phyloP scores from a whole-genome alignment of 495 filamentous ascomycete species.

The Delitschia confertaspora region DNA sequence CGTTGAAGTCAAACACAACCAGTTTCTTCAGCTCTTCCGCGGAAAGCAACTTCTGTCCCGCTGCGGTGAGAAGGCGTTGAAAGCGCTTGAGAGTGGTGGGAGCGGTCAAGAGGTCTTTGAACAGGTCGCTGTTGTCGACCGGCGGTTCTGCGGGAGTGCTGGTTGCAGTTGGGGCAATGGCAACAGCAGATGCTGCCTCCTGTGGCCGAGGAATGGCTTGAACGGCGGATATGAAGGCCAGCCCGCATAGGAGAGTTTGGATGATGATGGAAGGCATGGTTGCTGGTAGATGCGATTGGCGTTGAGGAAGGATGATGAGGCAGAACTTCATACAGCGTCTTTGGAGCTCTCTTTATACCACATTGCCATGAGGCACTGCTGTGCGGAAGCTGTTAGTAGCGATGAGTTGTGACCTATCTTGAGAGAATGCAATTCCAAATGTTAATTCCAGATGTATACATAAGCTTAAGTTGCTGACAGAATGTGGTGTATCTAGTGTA shows the following conservation, averaged over 20 bases:
- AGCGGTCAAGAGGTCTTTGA: conserved; percentile 5
- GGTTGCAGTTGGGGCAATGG: conserved; percentile 1
- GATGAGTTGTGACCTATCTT: conserved; percentile 1
- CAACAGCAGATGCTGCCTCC: background rate
- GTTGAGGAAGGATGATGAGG: background rate
- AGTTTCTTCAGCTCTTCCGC: conserved; percentile 11
- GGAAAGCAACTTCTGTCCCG: conserved; percentile 13
- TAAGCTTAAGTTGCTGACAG: conserved; percentile 13
- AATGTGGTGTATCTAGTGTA: too few species aligned
- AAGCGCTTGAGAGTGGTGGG: conserved; percentile 24
- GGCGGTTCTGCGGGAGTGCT: background rate
- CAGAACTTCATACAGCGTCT: background rate
- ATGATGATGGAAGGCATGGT: conserved; percentile 19
- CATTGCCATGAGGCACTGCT: background rate
- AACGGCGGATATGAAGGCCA: conserved; percentile 16
- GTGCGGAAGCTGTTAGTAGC: background rate
- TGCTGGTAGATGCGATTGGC: conserved; percentile 12
- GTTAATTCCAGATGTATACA: conserved; percentile 2
- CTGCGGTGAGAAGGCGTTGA: conserved; percentile 19
- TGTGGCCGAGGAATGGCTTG: conserved; percentile 7
- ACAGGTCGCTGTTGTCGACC: conserved; percentile 1
- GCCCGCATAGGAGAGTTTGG: conserved; percentile 18
- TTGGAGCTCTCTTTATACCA: background rate
- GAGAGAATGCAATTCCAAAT: conserved; percentile 1
- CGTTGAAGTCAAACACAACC: conserved; percentile 30